Conservation (phyloP, 257 asterid genomes). For the Solanum neorickii region DNA sequence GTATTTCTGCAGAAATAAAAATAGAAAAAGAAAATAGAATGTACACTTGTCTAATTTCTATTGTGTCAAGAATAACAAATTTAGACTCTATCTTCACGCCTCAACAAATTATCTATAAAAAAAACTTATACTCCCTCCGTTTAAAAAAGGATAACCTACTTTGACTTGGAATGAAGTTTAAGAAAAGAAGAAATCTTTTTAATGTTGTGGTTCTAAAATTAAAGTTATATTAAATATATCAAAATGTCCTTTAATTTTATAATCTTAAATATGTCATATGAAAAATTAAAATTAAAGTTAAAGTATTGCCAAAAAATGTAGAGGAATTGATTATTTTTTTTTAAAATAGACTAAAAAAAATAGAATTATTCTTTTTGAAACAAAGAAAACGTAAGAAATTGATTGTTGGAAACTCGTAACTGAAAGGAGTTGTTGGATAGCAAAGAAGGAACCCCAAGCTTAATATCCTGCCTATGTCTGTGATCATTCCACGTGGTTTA, state of each 20-base stretch:
- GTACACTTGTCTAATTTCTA: background rate
- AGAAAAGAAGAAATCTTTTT: too few species aligned
- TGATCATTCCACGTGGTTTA: background rate
- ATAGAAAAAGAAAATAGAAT: background rate
- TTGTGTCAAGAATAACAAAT: background rate
- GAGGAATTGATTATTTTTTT: too few species aligned
- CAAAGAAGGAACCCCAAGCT: background rate
- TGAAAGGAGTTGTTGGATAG: background rate
- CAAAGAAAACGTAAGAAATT: background rate
- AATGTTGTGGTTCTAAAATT: too few species aligned
- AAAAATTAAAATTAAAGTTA: too few species aligned
- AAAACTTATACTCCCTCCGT: too few species aligned
- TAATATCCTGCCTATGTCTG: background rate
- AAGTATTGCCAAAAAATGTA: too few species aligned
- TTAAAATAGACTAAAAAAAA: too few species aligned
- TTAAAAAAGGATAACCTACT: too few species aligned
- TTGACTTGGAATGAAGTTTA: too few species aligned
- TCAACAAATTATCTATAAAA: background rate
- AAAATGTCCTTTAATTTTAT: too few species aligned
- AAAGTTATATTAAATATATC: too few species aligned
- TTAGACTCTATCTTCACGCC: background rate
- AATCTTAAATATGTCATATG: accelerated
- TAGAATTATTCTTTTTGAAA: too few species aligned
- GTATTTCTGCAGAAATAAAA: background rate
- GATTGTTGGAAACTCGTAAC: background rate